Evolutionary conservation across 306 rosid species (phyloP).

Genomic region (Prinsepia uniflora): DNA sequence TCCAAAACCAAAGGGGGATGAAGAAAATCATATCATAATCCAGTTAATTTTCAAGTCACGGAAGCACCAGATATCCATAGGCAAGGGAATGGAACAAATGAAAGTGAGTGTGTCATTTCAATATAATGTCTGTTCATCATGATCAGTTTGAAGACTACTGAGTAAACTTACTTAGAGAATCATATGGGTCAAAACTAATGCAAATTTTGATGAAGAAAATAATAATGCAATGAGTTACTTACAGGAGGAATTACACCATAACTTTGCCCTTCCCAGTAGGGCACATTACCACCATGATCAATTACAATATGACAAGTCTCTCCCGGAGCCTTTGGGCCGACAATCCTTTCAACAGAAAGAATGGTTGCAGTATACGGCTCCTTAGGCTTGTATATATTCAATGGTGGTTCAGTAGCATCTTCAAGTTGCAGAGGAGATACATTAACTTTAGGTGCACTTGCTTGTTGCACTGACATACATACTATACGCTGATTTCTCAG

Average conservation of each 20-base stretch:
- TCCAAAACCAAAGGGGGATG: background rate
- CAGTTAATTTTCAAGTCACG: background rate
- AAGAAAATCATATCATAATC: constrained; percentile 2
- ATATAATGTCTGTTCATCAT: too few relatives aligned
- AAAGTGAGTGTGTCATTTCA: constrained; percentile 1
- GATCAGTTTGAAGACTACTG: background rate
- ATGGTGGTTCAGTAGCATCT: constrained; percentile 73
- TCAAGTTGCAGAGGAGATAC: constrained; percentile 73
- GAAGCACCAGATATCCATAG: constrained; percentile 2
- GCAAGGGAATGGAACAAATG: background rate
- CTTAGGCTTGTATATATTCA: constrained; percentile 72
- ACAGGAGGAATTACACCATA: constrained; percentile 96
- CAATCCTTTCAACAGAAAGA: constrained; percentile 91
- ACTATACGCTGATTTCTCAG: constrained; percentile 40
- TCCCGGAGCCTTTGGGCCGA: constrained; percentile 94
- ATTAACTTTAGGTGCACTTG: constrained; percentile 58
- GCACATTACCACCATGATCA: constrained; percentile 92
- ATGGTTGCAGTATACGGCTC: constrained; percentile 89
- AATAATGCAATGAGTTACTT: constrained; percentile 29
- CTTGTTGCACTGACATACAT: constrained; percentile 91
- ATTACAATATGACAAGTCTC: constrained; percentile 96
- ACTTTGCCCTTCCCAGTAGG: constrained; percentile 99
- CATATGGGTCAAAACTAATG: background rate
- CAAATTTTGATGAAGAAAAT: background rate
- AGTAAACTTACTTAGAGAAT: constrained; percentile 7